Evolutionary conservation across 768 basidiomycete species (phyloP).

Genomic region (Pisolithus tinctorius): DNA sequence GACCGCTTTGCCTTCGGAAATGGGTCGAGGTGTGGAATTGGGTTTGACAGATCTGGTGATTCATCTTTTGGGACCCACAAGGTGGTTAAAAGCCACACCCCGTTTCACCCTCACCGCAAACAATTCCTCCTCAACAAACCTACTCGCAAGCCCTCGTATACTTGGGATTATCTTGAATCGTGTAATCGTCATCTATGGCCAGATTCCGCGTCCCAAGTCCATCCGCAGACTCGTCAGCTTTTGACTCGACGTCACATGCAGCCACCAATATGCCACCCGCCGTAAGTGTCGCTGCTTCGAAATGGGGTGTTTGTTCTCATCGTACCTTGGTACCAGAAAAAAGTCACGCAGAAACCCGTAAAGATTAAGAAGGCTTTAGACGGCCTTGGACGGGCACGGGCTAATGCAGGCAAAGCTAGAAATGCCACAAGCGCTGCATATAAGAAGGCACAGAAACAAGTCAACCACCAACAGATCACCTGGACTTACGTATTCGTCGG

Average conservation of each 20-base stretch:
- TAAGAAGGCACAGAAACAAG: slow-evolving; percentile 9
- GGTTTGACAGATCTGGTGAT: neutral
- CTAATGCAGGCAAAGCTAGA: slow-evolving; percentile 12
- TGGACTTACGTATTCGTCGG: slow-evolving; percentile 47
- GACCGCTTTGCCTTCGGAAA: neutral
- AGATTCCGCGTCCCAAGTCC: slow-evolving; percentile 14
- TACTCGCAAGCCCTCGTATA: neutral
- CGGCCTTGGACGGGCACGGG: slow-evolving; percentile 7
- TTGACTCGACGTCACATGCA: neutral
- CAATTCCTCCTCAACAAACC: neutral
- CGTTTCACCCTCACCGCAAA: neutral
- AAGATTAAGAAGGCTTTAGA: slow-evolving; percentile 7
- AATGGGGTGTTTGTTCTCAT: neutral
- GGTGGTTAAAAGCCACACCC: slow-evolving; percentile 13
- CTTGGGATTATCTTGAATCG: neutral
- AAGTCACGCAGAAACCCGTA: neutral
- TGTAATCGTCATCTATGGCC: slow-evolving; percentile 8
- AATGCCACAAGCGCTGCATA: slow-evolving; percentile 11
- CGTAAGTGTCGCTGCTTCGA: slow-evolving; percentile 5
- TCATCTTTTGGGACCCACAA: neutral
- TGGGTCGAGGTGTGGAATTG: slow-evolving; percentile 3
- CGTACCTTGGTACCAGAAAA: neutral
- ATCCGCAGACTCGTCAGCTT: slow-evolving; percentile 8
- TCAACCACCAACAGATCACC: slow-evolving; percentile 5
- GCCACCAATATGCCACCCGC: neutral